Conservation (phyloP, 176 grass and related monocot genomes). For the Cenchrus fungigraminus region DNA sequence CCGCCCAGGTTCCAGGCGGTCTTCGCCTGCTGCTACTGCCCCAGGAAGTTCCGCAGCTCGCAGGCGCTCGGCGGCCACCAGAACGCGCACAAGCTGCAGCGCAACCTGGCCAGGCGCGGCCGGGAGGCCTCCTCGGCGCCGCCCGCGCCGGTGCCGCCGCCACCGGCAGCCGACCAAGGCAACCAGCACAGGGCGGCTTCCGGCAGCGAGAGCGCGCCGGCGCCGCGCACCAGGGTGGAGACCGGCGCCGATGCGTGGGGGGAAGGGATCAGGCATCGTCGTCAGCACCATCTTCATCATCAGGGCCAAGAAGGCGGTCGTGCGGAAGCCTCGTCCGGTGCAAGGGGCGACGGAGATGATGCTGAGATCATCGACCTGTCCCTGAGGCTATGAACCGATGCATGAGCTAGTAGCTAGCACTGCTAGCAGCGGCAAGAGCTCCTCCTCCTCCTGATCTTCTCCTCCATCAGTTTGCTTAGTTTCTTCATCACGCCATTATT, state of each 20-base stretch:
- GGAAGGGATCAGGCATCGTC: background rate
- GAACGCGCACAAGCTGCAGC: slow-evolving; percentile 74
- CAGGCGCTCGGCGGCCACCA: slow-evolving; percentile 76
- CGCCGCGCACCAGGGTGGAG: background rate
- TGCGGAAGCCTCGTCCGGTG: slow-evolving; percentile 9
- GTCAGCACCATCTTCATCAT: background rate
- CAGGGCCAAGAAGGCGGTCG: background rate
- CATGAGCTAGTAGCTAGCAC: background rate
- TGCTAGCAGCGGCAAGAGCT: background rate
- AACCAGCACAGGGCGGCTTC: background rate
- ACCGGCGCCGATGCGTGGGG: slow-evolving; percentile 26
- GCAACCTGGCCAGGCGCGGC: slow-evolving; percentile 62
- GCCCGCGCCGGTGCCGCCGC: background rate
- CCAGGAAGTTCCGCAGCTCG: slow-evolving; percentile 69
- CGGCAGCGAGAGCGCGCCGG: slow-evolving; percentile 16
- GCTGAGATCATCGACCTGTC: slow-evolving; percentile 62
- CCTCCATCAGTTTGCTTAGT: slow-evolving; percentile 40
- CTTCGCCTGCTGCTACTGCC: slow-evolving; percentile 77
- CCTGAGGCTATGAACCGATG: slow-evolving; percentile 62
- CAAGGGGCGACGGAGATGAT: background rate
- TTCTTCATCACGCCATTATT: slow-evolving; percentile 32
- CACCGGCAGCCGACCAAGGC: background rate
- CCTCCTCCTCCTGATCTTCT: background rate
- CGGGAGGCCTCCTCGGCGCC: slow-evolving; percentile 38
- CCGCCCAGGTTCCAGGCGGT: slow-evolving; percentile 55